Evolutionary conservation across 495 filamentous ascomycete genomes (phyloP).

Genomic region (Daldinia decipiens): DNA sequence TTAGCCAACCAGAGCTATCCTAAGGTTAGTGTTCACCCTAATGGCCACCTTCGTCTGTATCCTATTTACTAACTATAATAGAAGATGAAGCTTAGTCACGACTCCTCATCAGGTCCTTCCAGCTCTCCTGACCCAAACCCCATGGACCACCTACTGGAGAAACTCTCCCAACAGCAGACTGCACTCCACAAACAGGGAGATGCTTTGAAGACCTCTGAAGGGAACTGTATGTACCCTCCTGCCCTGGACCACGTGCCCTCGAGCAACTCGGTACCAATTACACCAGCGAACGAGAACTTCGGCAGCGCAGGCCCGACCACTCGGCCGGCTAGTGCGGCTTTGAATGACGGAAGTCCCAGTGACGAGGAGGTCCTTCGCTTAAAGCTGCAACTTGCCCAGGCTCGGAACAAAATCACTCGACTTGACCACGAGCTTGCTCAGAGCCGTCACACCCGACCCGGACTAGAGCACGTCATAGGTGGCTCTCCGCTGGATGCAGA

Average conservation of each 20-base stretch:
- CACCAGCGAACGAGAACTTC: slow-evolving; percentile 66
- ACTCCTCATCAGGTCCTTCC: slow-evolving; percentile 46
- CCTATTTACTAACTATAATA: slow-evolving; percentile 51
- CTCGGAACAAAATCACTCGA: slow-evolving; percentile 79
- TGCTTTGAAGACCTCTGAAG: slow-evolving; percentile 56
- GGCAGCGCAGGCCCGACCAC: slow-evolving; percentile 56
- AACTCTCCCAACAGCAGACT: slow-evolving; percentile 73
- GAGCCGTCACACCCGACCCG: slow-evolving; percentile 66
- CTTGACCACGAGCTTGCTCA: slow-evolving; percentile 88
- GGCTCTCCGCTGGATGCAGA: slow-evolving; percentile 52
- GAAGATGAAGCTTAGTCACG: slow-evolving; percentile 62
- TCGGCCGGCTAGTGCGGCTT: slow-evolving; percentile 57
- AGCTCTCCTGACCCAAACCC: slow-evolving; percentile 51
- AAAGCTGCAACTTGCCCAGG: slow-evolving; percentile 80
- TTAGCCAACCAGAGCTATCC: slow-evolving; percentile 59
- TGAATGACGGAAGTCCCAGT: slow-evolving; percentile 45
- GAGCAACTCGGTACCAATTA: slow-evolving; percentile 65
- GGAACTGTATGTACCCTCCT: slow-evolving; percentile 49
- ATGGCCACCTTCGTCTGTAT: neutral
- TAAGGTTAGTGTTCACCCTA: slow-evolving; percentile 49
- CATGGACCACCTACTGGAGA: slow-evolving; percentile 72
- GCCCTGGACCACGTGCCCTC: slow-evolving; percentile 60
- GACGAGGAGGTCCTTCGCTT: slow-evolving; percentile 61
- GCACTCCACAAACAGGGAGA: slow-evolving; percentile 66
- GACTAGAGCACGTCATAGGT: slow-evolving; percentile 34